Evolutionary conservation across 2,329 filamentous ascomycete genomes (phyloP), one percentile per base, ranked within the genome.

Genomic region (Fusarium sp.): DNA sequence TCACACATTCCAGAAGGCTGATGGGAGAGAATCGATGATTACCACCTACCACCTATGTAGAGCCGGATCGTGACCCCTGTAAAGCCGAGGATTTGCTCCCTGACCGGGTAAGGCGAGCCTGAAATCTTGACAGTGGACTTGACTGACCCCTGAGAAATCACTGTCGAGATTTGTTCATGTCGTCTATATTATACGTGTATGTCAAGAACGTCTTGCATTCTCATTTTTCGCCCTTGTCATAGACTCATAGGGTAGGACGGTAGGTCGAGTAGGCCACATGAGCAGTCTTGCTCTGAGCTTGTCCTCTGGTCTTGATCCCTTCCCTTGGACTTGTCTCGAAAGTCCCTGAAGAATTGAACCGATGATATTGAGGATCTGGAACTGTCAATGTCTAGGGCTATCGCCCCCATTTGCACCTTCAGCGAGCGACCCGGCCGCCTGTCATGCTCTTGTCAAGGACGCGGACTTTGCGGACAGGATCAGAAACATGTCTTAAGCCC

Each of bases 1-100:
- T 42, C 46, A 46, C 42, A 33, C 64, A 69, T 69, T 69, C 68
- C 68, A 68, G 62, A 66, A 69, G 66, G 52, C 29, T 36, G 54
- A 45, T 52, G 42, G 39, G 47, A 35, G 47, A 56, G 49, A 48
- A 59, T 63, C 61, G 62, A 65, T 63, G 57, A 59, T 42, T 38
- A 4, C 19, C 3, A n/a, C n/a, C n/a, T n/a, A n/a, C n/a, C n/a
- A n/a, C n/a, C n/a, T n/a, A 19, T 19, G 19, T 19, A 45, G 41
- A 49, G 49, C 52, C 49, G 38, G 44, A 41, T 27, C 32, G 21
- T 55, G 47, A 59, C 52, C 66, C 58, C 17, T 39, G 57, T 25
- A 43, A 25, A 38, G 49, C 53, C 61, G 57, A 54, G 53, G 57
- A 39, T 57, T 49, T 36, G 35, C 43, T 49, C 43, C 23, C 31